A percentile compares a stretch with the other conserved stretches of the same genome.
Conservation (phyloP, 1,284 basidiomycete genomes). For the Meripilus lineatus region DNA sequence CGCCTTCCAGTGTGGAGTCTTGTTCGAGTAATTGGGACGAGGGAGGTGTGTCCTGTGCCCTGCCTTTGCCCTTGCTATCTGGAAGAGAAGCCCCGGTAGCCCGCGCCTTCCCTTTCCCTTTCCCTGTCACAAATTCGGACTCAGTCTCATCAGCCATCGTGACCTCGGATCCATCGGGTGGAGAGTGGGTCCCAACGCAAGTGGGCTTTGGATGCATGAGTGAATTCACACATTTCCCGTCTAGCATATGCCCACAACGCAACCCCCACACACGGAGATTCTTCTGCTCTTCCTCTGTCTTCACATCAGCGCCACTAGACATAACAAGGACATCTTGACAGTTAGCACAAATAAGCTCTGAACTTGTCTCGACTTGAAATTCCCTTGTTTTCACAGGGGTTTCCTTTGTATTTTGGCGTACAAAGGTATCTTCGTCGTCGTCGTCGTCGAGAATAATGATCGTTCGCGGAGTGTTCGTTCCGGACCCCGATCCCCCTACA, state of each 20-base stretch:
- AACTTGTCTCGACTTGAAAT: constrained; percentile 23
- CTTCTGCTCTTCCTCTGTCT: constrained; percentile 28
- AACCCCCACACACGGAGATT: constrained; percentile 57
- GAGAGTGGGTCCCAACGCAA: constrained; percentile 7
- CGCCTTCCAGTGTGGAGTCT: too few relatives aligned
- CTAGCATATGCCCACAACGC: constrained; percentile 70
- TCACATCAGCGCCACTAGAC: constrained; percentile 23
- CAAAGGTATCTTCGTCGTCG: constrained; percentile 7
- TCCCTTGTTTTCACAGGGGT: constrained; percentile 6
- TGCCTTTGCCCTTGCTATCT: constrained; percentile 18
- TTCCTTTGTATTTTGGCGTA: constrained; percentile 11
- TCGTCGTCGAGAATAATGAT: constrained; percentile 28
- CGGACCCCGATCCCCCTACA: constrained; percentile 21
- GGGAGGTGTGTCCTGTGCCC: not conserved
- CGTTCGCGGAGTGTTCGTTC: constrained; percentile 30
- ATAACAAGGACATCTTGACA: constrained; percentile 55
- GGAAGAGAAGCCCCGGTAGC: not conserved
- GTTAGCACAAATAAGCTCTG: constrained; percentile 54
- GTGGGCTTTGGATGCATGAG: constrained; percentile 43
- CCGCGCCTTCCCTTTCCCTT: constrained; percentile 35
- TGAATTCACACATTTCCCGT: constrained; percentile 63
- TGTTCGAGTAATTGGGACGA: too few relatives aligned
- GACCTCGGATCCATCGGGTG: too few relatives aligned
- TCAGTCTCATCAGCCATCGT: not conserved
- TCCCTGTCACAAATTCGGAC: constrained; percentile 15